These are phyloP conservation scores for Tetrastigma voinierianum DNA, from an alignment of 164 flowering plant genomes.

Conservation along the genomic window DNA sequence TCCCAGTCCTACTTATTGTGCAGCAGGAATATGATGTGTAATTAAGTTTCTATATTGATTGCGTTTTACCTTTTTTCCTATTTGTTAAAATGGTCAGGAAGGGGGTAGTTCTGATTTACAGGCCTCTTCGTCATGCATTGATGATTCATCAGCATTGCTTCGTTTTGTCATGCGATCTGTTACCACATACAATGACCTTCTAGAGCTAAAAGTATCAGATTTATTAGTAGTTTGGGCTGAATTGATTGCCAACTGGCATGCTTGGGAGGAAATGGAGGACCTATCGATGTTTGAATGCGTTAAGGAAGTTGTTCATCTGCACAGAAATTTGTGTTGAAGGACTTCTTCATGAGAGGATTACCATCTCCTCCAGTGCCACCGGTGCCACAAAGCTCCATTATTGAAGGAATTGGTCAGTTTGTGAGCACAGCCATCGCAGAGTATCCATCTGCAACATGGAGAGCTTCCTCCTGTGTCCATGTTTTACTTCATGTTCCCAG, in stretches of 20 bases:
- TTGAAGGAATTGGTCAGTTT: slow-evolving; percentile 63
- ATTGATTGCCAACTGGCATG: slow-evolving; percentile 76
- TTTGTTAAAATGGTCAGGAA: slow-evolving; percentile 32
- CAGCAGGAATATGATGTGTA: neutral
- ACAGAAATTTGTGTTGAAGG: slow-evolving; percentile 36
- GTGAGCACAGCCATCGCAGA: slow-evolving; percentile 57
- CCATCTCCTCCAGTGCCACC: slow-evolving; percentile 74
- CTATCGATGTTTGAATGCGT: slow-evolving; percentile 57
- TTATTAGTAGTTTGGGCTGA: slow-evolving; percentile 62
- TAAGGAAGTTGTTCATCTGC: slow-evolving; percentile 49
- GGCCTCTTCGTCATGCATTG: slow-evolving; percentile 52
- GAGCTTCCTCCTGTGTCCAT: slow-evolving; percentile 74
- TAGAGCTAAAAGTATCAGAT: slow-evolving; percentile 53
- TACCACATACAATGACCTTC: slow-evolving; percentile 23
- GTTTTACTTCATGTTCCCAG: slow-evolving; percentile 51
- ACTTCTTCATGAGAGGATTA: slow-evolving; percentile 39
- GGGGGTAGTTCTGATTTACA: slow-evolving; percentile 19
- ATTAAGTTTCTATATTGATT: neutral
- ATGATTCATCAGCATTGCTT: slow-evolving; percentile 60
- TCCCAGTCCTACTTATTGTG: neutral
- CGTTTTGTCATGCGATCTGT: slow-evolving; percentile 45
- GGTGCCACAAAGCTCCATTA: slow-evolving; percentile 54
- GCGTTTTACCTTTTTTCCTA: neutral
- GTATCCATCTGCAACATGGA: slow-evolving; percentile 70
- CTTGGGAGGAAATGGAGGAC: slow-evolving; percentile 83